phyloP scores from a whole-genome alignment of 306 rosid genomes.

The Coriaria nepalensis region DNA sequence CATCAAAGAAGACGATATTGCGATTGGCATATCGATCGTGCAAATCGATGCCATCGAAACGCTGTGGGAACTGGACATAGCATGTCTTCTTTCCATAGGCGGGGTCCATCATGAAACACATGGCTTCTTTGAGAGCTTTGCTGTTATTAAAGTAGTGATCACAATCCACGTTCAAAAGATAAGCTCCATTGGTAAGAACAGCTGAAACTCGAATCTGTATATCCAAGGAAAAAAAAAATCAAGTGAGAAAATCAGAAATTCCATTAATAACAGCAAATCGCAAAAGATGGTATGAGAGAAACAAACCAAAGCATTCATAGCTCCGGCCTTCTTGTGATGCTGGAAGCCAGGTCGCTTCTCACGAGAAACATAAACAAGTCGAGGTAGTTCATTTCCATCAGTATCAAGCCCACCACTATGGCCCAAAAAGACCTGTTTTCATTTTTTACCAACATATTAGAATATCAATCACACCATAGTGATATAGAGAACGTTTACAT shows the following conservation, averaged over 20 bases:
- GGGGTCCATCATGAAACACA: conserved; percentile 99
- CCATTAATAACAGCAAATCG: neutral
- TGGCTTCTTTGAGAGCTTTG: conserved; percentile 95
- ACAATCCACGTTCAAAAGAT: conserved; percentile 90
- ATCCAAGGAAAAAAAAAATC: neutral
- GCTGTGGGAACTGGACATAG: conserved; percentile 96
- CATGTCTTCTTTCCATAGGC: conserved; percentile 83
- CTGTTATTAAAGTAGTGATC: conserved; percentile 98
- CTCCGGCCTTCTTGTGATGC: conserved; percentile 99
- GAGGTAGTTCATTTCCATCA: conserved; percentile 96
- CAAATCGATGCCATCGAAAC: conserved; percentile 92
- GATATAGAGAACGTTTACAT: too few species aligned
- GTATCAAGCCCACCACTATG: conserved; percentile 98
- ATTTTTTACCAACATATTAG: too few species aligned
- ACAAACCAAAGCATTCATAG: conserved; percentile 99
- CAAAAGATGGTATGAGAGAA: conserved; percentile 3
- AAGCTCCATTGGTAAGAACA: conserved; percentile 94
- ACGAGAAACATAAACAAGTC: conserved; percentile 99
- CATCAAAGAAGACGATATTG: conserved; percentile 93
- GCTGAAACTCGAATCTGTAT: conserved; percentile 97
- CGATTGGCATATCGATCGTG: conserved; percentile 99
- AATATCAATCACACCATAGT: too few species aligned
- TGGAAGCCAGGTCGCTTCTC: conserved; percentile 99
- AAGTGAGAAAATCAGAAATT: neutral
- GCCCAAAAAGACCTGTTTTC: conserved; percentile 77